Base-by-base conservation (phyloP, 2,329 filamentous ascomycete genomes). In the Cordyceps pruinosa region DNA sequence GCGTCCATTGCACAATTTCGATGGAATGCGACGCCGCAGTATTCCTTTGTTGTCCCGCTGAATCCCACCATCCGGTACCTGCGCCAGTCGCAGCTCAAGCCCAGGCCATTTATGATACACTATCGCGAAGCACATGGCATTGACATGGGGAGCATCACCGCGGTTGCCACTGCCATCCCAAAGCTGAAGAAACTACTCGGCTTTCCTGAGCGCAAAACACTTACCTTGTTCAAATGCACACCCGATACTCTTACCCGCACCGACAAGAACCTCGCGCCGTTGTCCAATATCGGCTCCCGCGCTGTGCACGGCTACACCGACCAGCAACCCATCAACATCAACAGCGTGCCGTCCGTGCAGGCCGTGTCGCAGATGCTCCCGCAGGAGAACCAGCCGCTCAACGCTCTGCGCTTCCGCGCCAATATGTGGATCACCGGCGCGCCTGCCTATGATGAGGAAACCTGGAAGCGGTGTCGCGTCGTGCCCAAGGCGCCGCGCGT, bases 251-350 rank as follows among this genome's bases (percentile, higher is more conserved):
- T 62, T 2, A 49, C 55, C 10, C 59, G 57, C 4, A 61, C 59
- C 8, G 58, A 61, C 35, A 41, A 28, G 35, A 62, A 63, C 48
- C 41, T 63, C 5, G 61, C 61, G 12, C 61, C 61, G 10, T 56
- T 62, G 0, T n/a, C 48, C 2, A 25, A 57, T 35, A 63, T 63
- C n/a, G 61, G 61, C 32, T 57, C 61, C 9, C 60, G 61, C 17
- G 54, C 61, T 1, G 58, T 62, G 4, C 61, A 63, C 44, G 61
- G 61, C 19, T 63, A 63, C 45, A 63, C 61, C 1, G 61, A 63
- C 44, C 59, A 62, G 19, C 61, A 63, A 35, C 61, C 61, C 42
- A 45, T 63, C 37, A 60, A 63, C 41, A 42, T 63, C 50, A 63
- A 62, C 51, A 62, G 56, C 54, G 30, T 63, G 7, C 25, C 61